These are phyloP conservation scores for Cyberlindnera amylophila DNA, from an alignment of 805 yeast species.

Conservation along the genomic window DNA sequence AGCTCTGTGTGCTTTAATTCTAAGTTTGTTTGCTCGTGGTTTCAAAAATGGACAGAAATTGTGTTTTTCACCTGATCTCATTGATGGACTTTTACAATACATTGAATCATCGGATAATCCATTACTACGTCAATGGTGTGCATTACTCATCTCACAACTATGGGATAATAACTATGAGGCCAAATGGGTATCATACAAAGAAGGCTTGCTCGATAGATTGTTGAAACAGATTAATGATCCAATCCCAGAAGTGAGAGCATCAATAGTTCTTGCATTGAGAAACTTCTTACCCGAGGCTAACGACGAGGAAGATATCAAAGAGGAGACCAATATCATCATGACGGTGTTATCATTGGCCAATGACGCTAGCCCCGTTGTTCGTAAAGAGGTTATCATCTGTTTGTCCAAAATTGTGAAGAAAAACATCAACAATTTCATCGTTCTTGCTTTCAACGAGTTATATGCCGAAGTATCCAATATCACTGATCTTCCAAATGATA, in stretches of 20 bases:
- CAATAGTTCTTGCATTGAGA: constrained; percentile 70
- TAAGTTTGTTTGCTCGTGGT: constrained; percentile 79
- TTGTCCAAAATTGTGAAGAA: constrained; percentile 69
- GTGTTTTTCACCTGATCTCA: constrained; percentile 70
- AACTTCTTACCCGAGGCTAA: constrained; percentile 53
- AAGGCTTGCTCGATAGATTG: constrained; percentile 56
- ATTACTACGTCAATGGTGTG: constrained; percentile 88
- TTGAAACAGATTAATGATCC: constrained; percentile 71
- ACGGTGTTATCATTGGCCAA: constrained; percentile 64
- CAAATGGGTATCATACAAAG: constrained; percentile 63
- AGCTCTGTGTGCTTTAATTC: constrained; percentile 92
- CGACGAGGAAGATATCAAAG: constrained; percentile 47
- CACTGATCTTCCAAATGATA: constrained; percentile 33
- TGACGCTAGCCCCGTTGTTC: constrained; percentile 86
- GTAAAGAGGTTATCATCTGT: constrained; percentile 79
- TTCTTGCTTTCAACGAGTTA: constrained; percentile 80
- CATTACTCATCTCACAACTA: constrained; percentile 69
- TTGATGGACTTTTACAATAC: constrained; percentile 62
- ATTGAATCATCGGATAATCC: constrained; percentile 77
- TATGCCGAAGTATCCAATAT: constrained; percentile 37
- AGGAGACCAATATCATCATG: constrained; percentile 67
- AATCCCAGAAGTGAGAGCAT: constrained; percentile 91
- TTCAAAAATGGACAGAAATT: constrained; percentile 76
- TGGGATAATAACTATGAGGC: constrained; percentile 74
- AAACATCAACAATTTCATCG: constrained; percentile 71